A percentile compares a stretch with the other conserved stretches of the same genome.
Conservation (phyloP, 495 filamentous ascomycete genomes). For the Trypethelium eluteriae region DNA sequence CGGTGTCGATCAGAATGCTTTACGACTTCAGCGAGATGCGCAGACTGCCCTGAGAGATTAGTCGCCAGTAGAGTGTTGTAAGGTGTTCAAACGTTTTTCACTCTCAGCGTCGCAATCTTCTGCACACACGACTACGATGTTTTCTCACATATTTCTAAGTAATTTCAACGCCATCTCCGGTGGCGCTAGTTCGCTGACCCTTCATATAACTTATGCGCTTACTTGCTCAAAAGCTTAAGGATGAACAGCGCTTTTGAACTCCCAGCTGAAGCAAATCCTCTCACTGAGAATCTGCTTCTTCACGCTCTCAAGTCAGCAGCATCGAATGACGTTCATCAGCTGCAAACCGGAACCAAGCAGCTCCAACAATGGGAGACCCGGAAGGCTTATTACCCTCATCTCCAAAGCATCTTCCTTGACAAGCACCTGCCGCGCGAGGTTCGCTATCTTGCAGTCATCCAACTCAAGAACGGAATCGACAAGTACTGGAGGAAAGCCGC, state of each 20-base stretch:
- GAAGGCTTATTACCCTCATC: conserved; percentile 63
- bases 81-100: too few species aligned
- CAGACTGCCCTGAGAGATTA: too few species aligned
- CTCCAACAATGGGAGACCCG: conserved; percentile 76
- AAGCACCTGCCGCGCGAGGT: conserved; percentile 62
- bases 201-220: too few species aligned
- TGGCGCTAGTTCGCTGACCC: too few species aligned
- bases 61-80: too few species aligned
- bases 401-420: conserved; percentile 75
- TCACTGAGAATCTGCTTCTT: conserved; percentile 59
- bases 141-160: too few species aligned
- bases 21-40: too few species aligned
- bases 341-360: conserved; percentile 74
- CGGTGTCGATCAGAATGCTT: too few species aligned
- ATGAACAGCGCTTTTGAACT: conserved; percentile 48
- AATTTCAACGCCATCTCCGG: too few species aligned
- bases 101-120: too few species aligned
- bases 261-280: conserved; percentile 54
- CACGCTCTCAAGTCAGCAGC: conserved; percentile 62
- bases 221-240: too few species aligned
- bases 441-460: conserved; percentile 83
- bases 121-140: too few species aligned
- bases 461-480: conserved; percentile 92
- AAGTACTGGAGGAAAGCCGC: conserved; percentile 81
- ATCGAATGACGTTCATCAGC: conserved; percentile 63